A percentile compares a stretch with the other conserved stretches of the same genome.
These are phyloP conservation scores for Cercospora nicotianae DNA, from an alignment of 2,329 filamentous ascomycete genomes.

Conservation along the genomic window DNA sequence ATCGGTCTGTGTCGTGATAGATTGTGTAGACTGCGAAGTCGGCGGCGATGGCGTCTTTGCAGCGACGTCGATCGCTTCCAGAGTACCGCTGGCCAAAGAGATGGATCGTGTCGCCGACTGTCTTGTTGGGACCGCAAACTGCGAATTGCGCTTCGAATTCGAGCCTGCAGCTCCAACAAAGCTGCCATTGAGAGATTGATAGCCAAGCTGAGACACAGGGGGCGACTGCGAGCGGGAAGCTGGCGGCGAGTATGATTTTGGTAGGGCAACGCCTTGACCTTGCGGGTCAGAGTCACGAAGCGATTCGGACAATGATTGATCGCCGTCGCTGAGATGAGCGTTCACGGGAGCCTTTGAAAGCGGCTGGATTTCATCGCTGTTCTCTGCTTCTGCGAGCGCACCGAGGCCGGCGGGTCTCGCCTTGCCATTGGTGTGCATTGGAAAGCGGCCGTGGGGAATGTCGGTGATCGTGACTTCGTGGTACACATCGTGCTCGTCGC, in stretches of 20 bases:
- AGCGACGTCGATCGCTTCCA: constrained; percentile 19
- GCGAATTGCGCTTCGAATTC: constrained; percentile 16
- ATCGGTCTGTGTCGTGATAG: constrained; percentile 19
- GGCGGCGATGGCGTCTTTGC: constrained; percentile 21
- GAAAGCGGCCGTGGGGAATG: constrained; percentile 18
- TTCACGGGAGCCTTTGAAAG: neutral
- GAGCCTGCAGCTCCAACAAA: constrained; percentile 6
- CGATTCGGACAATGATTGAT: constrained; percentile 11
- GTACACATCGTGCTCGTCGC: constrained; percentile 25
- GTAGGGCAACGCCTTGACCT: constrained; percentile 14
- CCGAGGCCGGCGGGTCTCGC: constrained; percentile 16
- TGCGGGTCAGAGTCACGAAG: constrained; percentile 18
- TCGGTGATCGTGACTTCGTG: constrained; percentile 27
- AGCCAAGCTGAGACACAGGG: constrained; percentile 7
- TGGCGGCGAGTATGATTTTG: constrained; percentile 1
- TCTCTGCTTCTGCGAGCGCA: constrained; percentile 16
- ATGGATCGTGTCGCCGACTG: constrained; percentile 13
- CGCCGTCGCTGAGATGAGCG: neutral
- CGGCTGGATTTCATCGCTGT: constrained; percentile 2
- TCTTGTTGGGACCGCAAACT: constrained; percentile 3
- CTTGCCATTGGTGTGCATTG: constrained; percentile 16
- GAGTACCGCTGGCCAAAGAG: constrained; percentile 17
- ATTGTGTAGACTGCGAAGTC: constrained; percentile 16
- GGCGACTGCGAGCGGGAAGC: constrained; percentile 14
- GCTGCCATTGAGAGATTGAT: constrained; percentile 9